phyloP scores from a whole-genome alignment of 2,329 filamentous ascomycete species.

The Thermoascus crustaceus region DNA sequence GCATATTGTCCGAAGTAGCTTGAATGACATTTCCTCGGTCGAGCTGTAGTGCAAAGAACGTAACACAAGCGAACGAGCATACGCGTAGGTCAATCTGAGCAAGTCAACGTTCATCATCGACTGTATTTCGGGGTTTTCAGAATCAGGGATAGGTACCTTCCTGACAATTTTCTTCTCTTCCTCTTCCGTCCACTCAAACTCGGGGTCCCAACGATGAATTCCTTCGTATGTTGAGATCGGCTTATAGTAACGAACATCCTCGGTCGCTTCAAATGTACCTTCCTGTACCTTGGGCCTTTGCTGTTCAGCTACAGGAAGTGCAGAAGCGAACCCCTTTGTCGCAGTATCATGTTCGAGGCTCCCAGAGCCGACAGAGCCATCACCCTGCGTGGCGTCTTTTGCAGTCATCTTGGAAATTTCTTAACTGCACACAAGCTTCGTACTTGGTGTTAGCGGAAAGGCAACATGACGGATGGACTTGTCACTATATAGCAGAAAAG shows the following conservation, averaged over 20 bases:
- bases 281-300: slow-evolving; percentile 5
- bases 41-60: slow-evolving; percentile 58
- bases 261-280: slow-evolving; percentile 28
- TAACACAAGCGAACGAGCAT: slow-evolving; percentile 43
- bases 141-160: slow-evolving; percentile 21
- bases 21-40: slow-evolving; percentile 56
- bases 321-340: slow-evolving; percentile 10
- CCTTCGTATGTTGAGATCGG: slow-evolving; percentile 40
- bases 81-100: slow-evolving; percentile 34
- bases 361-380: too few relatives aligned
- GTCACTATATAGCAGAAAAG: too few relatives aligned
- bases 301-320: slow-evolving; percentile 4
- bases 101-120: not conserved
- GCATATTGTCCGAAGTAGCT: slow-evolving; percentile 54
- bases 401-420: slow-evolving; percentile 5
- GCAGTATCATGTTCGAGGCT: slow-evolving; percentile 1
- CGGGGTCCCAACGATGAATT: slow-evolving; percentile 41
- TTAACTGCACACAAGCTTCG: too few relatives aligned
- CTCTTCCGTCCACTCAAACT: slow-evolving; percentile 36
- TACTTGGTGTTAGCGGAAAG: too few relatives aligned
- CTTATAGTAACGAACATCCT: slow-evolving; percentile 30
- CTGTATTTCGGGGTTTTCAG: not conserved
- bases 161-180: slow-evolving; percentile 35
- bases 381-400: too few relatives aligned
- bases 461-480: too few relatives aligned